Percentiles rank a stretch among this genome's conserved stretches.
Evolutionary conservation across 805 yeast species (phyloP).

Genomic region (Candida ipomoeae): DNA sequence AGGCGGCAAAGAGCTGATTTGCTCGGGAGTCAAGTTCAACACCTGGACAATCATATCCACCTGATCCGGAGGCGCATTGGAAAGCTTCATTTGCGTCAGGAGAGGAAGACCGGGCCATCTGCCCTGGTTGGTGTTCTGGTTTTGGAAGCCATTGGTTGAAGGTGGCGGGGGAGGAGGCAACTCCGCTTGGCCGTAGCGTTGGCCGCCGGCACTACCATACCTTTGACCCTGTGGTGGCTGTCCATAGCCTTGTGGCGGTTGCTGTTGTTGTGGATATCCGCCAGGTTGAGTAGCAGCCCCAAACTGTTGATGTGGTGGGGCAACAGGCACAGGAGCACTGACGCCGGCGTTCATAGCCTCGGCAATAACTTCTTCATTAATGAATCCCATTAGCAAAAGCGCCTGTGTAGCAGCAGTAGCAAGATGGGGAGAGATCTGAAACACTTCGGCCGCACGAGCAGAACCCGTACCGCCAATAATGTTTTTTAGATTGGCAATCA

Average conservation of each 20-base stretch:
- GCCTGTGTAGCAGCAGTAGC: slow-evolving; percentile 73
- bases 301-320: slow-evolving; percentile 9
- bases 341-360: slow-evolving; percentile 42
- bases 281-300: slow-evolving; percentile 9
- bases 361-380: slow-evolving; percentile 63
- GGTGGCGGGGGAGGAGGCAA: neutral
- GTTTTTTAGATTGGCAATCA: slow-evolving; percentile 61
- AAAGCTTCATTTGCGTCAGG: slow-evolving; percentile 47
- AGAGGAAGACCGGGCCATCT: slow-evolving; percentile 48
- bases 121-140: slow-evolving; percentile 8
- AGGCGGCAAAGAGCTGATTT: slow-evolving; percentile 45
- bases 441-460: slow-evolving; percentile 48
- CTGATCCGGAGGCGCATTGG: slow-evolving; percentile 51
- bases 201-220: neutral
- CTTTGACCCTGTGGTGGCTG: slow-evolving; percentile 3
- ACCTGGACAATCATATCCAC: slow-evolving; percentile 55
- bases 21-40: slow-evolving; percentile 46
- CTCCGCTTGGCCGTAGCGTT: slow-evolving; percentile 5
- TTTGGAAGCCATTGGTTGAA: neutral
- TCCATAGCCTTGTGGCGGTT: neutral
- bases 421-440: slow-evolving; percentile 50
- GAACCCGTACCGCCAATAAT: slow-evolving; percentile 49
- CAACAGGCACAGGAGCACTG: slow-evolving; percentile 17
- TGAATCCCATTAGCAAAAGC: slow-evolving; percentile 69
- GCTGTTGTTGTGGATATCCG: neutral